Percentiles rank a stretch among this genome's conserved stretches.
Conservation (phyloP, 2,329 filamentous ascomycete genomes). For the Claviceps sorghi region DNA sequence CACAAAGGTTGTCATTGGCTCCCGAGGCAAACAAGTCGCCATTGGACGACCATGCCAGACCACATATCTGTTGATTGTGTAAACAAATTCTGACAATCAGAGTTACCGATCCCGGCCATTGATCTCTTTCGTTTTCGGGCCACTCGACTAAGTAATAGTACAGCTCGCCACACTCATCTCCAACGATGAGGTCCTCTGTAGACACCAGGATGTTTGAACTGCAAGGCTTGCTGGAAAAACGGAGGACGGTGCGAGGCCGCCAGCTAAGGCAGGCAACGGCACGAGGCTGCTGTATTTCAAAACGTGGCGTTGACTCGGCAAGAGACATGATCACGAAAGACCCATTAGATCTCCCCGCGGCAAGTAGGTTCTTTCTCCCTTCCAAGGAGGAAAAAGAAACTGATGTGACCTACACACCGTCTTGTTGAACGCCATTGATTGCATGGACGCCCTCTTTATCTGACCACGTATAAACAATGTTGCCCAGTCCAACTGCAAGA, state of each 20-base stretch:
- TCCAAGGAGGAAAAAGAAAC: slow-evolving; percentile 75
- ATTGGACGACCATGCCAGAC: slow-evolving; percentile 71
- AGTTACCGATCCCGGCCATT: slow-evolving; percentile 65
- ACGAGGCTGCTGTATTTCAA: slow-evolving; percentile 56
- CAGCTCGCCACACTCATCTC: slow-evolving; percentile 68
- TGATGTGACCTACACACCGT: slow-evolving; percentile 53
- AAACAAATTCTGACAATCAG: slow-evolving; percentile 62
- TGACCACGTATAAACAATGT: slow-evolving; percentile 77
- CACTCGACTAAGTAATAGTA: slow-evolving; percentile 89
- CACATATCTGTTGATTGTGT: slow-evolving; percentile 84
- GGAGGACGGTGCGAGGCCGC: slow-evolving; percentile 46
- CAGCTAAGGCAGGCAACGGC: slow-evolving; percentile 71
- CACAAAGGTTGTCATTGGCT: slow-evolving; percentile 83
- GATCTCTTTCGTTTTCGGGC: slow-evolving; percentile 51
- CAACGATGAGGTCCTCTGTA: slow-evolving; percentile 74
- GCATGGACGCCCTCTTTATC: slow-evolving; percentile 51
- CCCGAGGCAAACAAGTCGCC: slow-evolving; percentile 71
- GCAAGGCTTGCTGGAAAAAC: slow-evolving; percentile 36
- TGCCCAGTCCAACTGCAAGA: slow-evolving; percentile 70
- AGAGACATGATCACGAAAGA: slow-evolving; percentile 66
- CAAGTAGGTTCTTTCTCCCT: slow-evolving; percentile 67
- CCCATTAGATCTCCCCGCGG: slow-evolving; percentile 68
- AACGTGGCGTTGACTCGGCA: slow-evolving; percentile 53
- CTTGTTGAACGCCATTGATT: slow-evolving; percentile 20
- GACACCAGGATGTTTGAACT: slow-evolving; percentile 36